Percentiles rank a stretch among this genome's conserved stretches.
Conservation (phyloP, 2,329 filamentous ascomycete species). For the Ophiostoma piceae region DNA sequence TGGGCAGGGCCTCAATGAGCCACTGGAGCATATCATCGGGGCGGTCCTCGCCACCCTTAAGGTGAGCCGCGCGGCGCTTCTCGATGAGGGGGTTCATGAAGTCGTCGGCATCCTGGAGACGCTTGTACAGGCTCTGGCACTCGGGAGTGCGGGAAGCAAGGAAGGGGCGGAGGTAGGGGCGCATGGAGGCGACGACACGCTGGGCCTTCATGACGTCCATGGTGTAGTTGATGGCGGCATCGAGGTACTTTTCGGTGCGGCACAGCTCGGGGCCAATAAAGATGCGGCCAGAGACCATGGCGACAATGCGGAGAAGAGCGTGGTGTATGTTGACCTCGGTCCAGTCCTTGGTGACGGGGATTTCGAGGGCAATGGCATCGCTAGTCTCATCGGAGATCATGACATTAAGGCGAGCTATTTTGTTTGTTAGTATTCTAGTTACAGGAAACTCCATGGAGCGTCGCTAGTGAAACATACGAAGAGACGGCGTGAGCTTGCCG, state of each 20-base stretch:
- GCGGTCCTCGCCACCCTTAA: conserved; percentile 26
- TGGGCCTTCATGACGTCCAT: conserved; percentile 35
- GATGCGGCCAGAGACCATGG: conserved; percentile 43
- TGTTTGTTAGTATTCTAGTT: background rate
- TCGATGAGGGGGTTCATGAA: background rate
- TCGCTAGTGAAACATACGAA: background rate
- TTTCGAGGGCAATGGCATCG: background rate
- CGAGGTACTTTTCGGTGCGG: conserved; percentile 41
- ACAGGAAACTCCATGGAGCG: no score
- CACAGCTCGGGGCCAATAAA: conserved; percentile 46
- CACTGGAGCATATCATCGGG: conserved; percentile 47
- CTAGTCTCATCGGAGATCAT: background rate
- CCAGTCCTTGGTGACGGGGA: background rate
- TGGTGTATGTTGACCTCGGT: background rate
- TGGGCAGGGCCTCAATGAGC: conserved; percentile 39
- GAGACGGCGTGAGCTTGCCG: background rate
- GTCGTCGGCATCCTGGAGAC: background rate
- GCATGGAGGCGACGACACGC: conserved; percentile 22
- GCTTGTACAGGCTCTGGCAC: background rate
- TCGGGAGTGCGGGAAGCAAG: background rate
- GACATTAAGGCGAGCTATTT: background rate
- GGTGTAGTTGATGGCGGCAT: conserved; percentile 37
- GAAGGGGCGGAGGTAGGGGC: conserved; percentile 25
- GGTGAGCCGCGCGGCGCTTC: background rate
- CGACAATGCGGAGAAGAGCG: conserved; percentile 43